Percentiles rank a stretch among this genome's conserved stretches.
These are phyloP conservation scores for Crotalaria pallida DNA, from an alignment of 306 rosid species.

Conservation along the genomic window DNA sequence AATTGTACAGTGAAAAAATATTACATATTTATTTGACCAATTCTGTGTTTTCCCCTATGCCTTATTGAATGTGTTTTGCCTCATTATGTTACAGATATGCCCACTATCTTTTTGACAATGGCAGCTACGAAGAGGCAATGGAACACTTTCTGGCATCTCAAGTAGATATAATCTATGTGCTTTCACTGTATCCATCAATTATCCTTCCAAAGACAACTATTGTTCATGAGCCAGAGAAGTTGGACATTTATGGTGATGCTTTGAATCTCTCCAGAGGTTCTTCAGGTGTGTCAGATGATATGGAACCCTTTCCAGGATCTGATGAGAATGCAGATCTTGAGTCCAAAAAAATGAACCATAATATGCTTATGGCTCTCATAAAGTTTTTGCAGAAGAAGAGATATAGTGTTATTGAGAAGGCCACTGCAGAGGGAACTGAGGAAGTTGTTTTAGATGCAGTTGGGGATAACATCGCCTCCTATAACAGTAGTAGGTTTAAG, in stretches of 20 bases:
- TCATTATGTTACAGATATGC: constrained; percentile 62
- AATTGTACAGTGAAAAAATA: neutral
- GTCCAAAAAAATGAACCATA: constrained; percentile 85
- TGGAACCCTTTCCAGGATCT: constrained; percentile 60
- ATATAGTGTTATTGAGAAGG: constrained; percentile 69
- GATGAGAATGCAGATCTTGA: constrained; percentile 68
- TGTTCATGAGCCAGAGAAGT: constrained; percentile 65
- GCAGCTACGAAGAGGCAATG: constrained; percentile 94
- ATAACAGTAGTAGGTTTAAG: constrained; percentile 45
- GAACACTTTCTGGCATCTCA: constrained; percentile 91
- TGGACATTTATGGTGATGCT: constrained; percentile 61
- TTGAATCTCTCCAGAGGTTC: constrained; percentile 67
- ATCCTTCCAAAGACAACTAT: constrained; percentile 74
- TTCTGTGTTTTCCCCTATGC: neutral
- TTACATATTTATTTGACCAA: constrained; percentile 9
- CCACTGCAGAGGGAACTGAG: constrained; percentile 95
- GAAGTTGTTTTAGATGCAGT: constrained; percentile 94
- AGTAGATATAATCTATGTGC: constrained; percentile 83
- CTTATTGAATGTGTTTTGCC: constrained; percentile 21
- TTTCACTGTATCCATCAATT: constrained; percentile 79
- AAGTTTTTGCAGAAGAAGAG: constrained; percentile 92
- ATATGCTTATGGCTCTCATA: constrained; percentile 95
- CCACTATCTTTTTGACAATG: constrained; percentile 90
- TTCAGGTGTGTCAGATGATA: constrained; percentile 83
- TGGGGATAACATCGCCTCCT: constrained; percentile 59